A percentile compares a stretch with the other conserved stretches of the same genome.
phyloP scores from a whole-genome alignment of 208 protist genomes.

The Blastocrithidia nonstop region DNA sequence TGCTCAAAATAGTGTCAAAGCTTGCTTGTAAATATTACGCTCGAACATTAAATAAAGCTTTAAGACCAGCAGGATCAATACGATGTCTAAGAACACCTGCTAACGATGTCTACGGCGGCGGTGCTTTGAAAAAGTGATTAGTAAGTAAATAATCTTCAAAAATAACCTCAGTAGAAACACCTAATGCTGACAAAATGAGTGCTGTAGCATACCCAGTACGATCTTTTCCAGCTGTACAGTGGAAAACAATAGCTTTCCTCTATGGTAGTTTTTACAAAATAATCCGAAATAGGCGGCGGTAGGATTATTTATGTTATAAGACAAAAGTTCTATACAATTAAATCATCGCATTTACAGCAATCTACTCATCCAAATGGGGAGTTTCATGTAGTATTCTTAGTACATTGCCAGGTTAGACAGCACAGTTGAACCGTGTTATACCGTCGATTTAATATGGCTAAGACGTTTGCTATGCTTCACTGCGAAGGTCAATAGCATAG shows the following conservation, averaged over 20 bases:
- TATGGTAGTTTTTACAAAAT: conserved; percentile 1
- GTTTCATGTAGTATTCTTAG: conserved; percentile 3
- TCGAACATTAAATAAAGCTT: conserved; percentile 15
- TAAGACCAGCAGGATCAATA: conserved; percentile 7
- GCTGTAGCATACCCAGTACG: conserved; percentile 19
- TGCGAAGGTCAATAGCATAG: conserved; percentile 22
- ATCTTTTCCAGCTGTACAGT: conserved; percentile 49
- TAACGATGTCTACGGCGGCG: conserved; percentile 1
- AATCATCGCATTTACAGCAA: conserved; percentile 3
- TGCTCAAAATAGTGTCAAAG: conserved; percentile 9
- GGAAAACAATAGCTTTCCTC: conserved; percentile 15
- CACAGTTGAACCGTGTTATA: conserved; percentile 8
- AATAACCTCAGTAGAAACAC: conserved; percentile 12
- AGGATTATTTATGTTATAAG: conserved; percentile 9
- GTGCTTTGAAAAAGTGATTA: conserved; percentile 10
- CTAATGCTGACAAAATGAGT: conserved; percentile 15
- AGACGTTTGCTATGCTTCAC: conserved; percentile 5
- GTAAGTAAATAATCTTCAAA: conserved; percentile 22
- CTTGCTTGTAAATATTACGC: conserved; percentile 12
- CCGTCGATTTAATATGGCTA: conserved; percentile 11
- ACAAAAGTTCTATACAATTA: conserved; percentile 9
- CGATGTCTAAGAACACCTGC: conserved; percentile 5
- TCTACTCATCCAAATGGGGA: not conserved
- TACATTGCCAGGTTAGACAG: conserved; percentile 7
- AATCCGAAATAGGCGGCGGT: conserved; percentile 8